Percentiles rank a stretch among this genome's conserved stretches.
phyloP scores from a whole-genome alignment of 2,329 filamentous ascomycete genomes.

The Trichoderma sp. region DNA sequence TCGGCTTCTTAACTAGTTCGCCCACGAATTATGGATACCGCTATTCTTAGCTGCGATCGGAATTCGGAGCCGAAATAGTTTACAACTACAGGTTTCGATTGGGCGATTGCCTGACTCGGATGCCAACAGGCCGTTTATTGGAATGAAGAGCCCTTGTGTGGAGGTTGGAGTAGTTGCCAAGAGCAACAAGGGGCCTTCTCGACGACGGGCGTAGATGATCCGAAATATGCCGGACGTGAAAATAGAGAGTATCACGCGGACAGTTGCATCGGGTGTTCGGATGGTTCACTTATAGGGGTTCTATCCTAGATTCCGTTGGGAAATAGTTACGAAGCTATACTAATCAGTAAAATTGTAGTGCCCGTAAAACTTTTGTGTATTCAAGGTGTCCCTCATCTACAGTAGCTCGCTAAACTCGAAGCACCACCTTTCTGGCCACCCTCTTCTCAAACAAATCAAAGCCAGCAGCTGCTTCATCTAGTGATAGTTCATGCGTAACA shows the following conservation, averaged over 20 bases:
- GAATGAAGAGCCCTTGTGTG: neutral
- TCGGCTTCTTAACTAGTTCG: neutral
- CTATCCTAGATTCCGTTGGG: neutral
- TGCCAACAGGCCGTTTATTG: neutral
- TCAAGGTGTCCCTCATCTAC: neutral
- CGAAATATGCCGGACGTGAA: neutral
- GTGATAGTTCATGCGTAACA: conserved; percentile 10
- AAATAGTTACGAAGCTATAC: neutral
- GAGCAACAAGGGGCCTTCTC: neutral
- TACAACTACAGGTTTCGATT: neutral
- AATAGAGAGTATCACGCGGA: neutral
- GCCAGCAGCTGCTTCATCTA: neutral
- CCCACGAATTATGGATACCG: neutral
- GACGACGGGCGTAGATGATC: neutral
- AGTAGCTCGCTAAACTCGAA: neutral
- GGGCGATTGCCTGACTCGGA: neutral
- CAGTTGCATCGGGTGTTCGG: neutral
- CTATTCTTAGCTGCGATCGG: neutral
- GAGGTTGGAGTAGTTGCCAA: neutral
- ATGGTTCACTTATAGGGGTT: neutral
- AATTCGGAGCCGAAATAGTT: neutral
- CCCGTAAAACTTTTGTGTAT: too few species aligned
- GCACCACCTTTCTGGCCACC: conserved; percentile 15
- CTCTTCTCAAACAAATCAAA: conserved; percentile 12
- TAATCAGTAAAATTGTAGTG: too few species aligned